Conservation (phyloP, 257 asterid genomes). For the Ballota nigra region DNA sequence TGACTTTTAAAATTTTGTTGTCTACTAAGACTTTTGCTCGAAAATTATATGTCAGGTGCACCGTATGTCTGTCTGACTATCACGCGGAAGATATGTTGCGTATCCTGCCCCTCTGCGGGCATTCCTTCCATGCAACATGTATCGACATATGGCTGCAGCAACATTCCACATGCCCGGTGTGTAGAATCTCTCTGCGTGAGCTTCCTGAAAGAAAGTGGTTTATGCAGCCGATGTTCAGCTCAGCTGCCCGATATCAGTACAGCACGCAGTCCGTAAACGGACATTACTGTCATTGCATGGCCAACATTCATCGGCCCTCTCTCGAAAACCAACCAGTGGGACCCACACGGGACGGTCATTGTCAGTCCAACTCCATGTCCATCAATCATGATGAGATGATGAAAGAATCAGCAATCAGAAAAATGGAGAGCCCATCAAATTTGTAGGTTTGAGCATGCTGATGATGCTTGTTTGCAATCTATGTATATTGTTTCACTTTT, state of each 20-base stretch:
- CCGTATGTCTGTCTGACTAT: slow-evolving; percentile 69
- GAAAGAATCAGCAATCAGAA: slow-evolving; percentile 28
- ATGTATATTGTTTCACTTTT: background rate
- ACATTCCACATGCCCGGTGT: slow-evolving; percentile 77
- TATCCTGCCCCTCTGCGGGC: slow-evolving; percentile 65
- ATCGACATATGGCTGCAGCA: slow-evolving; percentile 79
- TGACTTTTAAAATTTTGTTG: too few relatives aligned
- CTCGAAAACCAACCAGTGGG: slow-evolving; percentile 28
- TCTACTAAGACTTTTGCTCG: too few relatives aligned
- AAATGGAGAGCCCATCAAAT: slow-evolving; percentile 47
- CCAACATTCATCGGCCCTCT: slow-evolving; percentile 28
- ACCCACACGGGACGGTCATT: slow-evolving; percentile 23
- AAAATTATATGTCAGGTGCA: slow-evolving; percentile 44
- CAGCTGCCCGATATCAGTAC: slow-evolving; percentile 58
- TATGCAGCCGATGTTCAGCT: slow-evolving; percentile 73
- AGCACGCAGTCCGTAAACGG: slow-evolving; percentile 31
- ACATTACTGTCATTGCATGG: slow-evolving; percentile 38
- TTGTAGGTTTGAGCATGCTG: slow-evolving; percentile 14
- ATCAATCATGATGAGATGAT: slow-evolving; percentile 7
- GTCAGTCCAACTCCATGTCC: slow-evolving; percentile 20
- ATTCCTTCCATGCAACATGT: slow-evolving; percentile 66
- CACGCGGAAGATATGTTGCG: slow-evolving; percentile 54
- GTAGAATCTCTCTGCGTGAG: slow-evolving; percentile 75
- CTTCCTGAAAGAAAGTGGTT: slow-evolving; percentile 53
- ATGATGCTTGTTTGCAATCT: background rate